Evolutionary conservation across 768 basidiomycete genomes (phyloP).

Genomic region (Boletus coccyginus): DNA sequence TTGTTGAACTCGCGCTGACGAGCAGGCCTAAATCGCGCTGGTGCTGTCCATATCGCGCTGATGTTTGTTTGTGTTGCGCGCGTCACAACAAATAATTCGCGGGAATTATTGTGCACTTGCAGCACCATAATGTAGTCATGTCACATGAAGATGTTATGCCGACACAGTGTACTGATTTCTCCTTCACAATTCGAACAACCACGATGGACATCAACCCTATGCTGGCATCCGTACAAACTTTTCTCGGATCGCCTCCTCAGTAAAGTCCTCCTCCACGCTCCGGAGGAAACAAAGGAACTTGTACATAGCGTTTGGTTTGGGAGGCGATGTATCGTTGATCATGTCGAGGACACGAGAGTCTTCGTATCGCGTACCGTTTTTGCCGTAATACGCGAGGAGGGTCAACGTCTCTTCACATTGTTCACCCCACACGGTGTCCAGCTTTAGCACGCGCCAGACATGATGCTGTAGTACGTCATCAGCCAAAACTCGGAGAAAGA

Average conservation of each 20-base stretch:
- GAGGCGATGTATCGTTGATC: slow-evolving; percentile 44
- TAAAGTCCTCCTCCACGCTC: slow-evolving; percentile 43
- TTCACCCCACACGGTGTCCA: slow-evolving; percentile 41
- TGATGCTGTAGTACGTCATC: slow-evolving; percentile 35
- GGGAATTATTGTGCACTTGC: too few relatives aligned
- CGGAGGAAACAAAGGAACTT: slow-evolving; percentile 48
- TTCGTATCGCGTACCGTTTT: slow-evolving; percentile 45
- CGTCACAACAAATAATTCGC: too few relatives aligned
- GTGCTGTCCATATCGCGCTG: too few relatives aligned
- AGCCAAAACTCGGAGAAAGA: neutral
- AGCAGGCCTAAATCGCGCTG: too few relatives aligned
- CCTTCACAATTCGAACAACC: neutral
- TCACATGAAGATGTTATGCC: too few relatives aligned
- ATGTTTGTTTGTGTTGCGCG: too few relatives aligned
- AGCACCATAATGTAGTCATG: too few relatives aligned
- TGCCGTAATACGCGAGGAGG: slow-evolving; percentile 57
- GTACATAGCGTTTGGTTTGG: slow-evolving; percentile 47
- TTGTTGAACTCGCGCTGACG: too few relatives aligned
- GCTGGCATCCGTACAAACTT: neutral
- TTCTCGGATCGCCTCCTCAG: slow-evolving; percentile 21
- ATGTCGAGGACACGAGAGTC: slow-evolving; percentile 50
- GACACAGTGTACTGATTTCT: neutral
- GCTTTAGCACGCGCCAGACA: slow-evolving; percentile 48
- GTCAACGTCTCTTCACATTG: slow-evolving; percentile 49
- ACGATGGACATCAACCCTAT: neutral